phyloP scores from a whole-genome alignment of 371 early-diverging fungal genomes.

The Lichtheimia hyalospora region DNA sequence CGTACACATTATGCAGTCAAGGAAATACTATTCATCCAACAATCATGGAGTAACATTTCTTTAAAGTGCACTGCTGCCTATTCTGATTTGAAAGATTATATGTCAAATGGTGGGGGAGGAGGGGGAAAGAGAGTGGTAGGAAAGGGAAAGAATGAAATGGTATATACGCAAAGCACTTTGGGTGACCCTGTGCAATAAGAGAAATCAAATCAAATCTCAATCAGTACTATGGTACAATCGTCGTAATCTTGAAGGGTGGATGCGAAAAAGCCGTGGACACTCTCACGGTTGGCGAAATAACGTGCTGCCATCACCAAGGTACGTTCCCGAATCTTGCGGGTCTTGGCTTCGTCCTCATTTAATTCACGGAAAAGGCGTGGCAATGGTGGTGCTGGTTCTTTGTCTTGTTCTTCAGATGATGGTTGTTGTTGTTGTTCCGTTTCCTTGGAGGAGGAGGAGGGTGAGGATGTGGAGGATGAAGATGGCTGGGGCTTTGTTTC shows the following conservation, averaged over 20 bases:
- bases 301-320: slow-evolving; percentile 41
- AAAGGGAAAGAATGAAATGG: too few relatives aligned
- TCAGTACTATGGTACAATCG: slow-evolving; percentile 52
- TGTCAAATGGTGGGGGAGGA: too few relatives aligned
- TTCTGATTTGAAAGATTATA: too few relatives aligned
- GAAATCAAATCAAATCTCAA: slow-evolving; percentile 32
- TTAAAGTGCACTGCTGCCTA: too few relatives aligned
- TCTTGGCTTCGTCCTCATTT: slow-evolving; percentile 26
- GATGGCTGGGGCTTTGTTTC: background rate
- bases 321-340: slow-evolving; percentile 38
- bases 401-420: background rate
- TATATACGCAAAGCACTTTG: too few relatives aligned
- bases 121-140: too few relatives aligned
- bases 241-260: slow-evolving; percentile 54
- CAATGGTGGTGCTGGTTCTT: slow-evolving; percentile 17
- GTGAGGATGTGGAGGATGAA: too few relatives aligned
- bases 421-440: background rate
- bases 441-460: too few relatives aligned
- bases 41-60: too few relatives aligned
- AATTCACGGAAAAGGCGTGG: slow-evolving; percentile 37
- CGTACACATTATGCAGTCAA: too few relatives aligned
- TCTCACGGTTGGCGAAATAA: slow-evolving; percentile 51
- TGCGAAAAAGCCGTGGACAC: slow-evolving; percentile 48
- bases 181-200: too few relatives aligned
- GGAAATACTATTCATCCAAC: too few relatives aligned